phyloP scores from a whole-genome alignment of 2,329 filamentous ascomycete species.

The Cladosporium sp. region DNA sequence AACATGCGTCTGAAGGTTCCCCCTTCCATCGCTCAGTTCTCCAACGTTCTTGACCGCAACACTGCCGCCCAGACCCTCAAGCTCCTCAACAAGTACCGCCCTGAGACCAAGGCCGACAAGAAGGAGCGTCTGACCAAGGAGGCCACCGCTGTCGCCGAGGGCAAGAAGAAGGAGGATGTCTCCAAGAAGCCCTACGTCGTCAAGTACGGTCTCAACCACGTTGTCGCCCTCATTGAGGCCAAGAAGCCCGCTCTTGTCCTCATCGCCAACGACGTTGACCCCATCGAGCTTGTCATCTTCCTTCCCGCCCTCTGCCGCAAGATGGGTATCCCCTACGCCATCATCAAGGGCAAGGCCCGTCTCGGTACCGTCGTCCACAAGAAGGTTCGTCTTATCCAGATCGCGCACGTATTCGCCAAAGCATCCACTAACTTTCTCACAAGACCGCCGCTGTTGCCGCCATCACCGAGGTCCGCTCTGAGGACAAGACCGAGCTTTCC shows the following conservation, averaged over 20 bases:
- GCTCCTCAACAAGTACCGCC: slow-evolving; percentile 99
- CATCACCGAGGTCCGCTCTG: slow-evolving; percentile 90
- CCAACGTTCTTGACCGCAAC: slow-evolving; percentile 94
- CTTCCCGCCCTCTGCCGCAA: slow-evolving; percentile 98
- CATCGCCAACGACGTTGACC: slow-evolving; percentile 99
- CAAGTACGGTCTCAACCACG: slow-evolving; percentile 99
- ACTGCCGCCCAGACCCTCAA: slow-evolving; percentile 96
- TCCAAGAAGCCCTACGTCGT: slow-evolving; percentile 99
- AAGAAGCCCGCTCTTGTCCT: slow-evolving; percentile 99
- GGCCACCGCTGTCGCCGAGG: slow-evolving; percentile 94
- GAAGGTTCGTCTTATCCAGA: slow-evolving; percentile 61
- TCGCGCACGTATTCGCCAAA: not conserved
- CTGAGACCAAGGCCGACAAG: slow-evolving; percentile 99
- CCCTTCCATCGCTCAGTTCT: slow-evolving; percentile 95
- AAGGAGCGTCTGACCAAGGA: slow-evolving; percentile 99
- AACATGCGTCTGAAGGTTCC: slow-evolving; percentile 98
- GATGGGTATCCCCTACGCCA: slow-evolving; percentile 99
- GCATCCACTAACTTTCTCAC: slow-evolving; percentile 28
- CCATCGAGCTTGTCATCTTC: slow-evolving; percentile 99
- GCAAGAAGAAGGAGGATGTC: slow-evolving; percentile 99
- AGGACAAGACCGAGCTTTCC: slow-evolving; percentile 97
- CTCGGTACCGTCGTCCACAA: slow-evolving; percentile 99
- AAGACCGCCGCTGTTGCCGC: slow-evolving; percentile 94
- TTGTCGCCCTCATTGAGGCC: slow-evolving; percentile 95
- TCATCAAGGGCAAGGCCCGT: slow-evolving; percentile 99